These are phyloP conservation scores for Mycosphaerella arachidis DNA, from an alignment of 2,329 filamentous ascomycete genomes.

Conservation along the genomic window DNA sequence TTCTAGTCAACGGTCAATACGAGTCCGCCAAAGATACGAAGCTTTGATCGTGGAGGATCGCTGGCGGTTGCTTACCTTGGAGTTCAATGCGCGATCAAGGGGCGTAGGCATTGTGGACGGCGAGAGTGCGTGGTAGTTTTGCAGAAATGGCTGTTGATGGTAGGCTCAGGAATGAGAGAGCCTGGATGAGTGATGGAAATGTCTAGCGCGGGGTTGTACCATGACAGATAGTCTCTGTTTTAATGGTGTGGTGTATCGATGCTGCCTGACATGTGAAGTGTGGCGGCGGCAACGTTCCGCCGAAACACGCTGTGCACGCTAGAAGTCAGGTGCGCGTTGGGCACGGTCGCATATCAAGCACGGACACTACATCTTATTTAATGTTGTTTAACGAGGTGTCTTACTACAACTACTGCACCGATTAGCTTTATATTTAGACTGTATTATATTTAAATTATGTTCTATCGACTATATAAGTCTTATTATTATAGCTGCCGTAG, in stretches of 20 bases:
- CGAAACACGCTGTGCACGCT: background rate
- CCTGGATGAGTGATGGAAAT: too few species aligned
- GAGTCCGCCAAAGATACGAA: background rate
- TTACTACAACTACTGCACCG: too few species aligned
- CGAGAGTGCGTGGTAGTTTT: background rate
- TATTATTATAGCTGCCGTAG: too few species aligned
- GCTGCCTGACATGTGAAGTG: slow-evolving; percentile 1
- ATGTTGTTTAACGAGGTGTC: too few species aligned
- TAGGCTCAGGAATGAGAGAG: too few species aligned
- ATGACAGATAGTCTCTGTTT: background rate
- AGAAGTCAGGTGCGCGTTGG: too few species aligned
- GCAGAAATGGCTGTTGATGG: too few species aligned
- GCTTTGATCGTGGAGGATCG: background rate
- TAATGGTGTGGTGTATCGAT: slow-evolving; percentile 2
- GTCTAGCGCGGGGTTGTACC: background rate
- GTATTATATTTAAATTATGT: too few species aligned
- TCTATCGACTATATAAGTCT: too few species aligned
- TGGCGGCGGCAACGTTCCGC: background rate
- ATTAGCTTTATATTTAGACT: too few species aligned
- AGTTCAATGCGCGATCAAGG: slow-evolving; percentile 45
- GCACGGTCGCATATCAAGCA: too few species aligned
- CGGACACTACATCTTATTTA: too few species aligned
- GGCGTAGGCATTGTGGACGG: slow-evolving; percentile 44
- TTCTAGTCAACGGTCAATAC: slow-evolving; percentile 21
- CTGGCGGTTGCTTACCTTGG: slow-evolving; percentile 30